Percentiles rank a stretch among this genome's conserved stretches.
Conservation (phyloP, 306 rosid species). For the Quercus parvula region DNA sequence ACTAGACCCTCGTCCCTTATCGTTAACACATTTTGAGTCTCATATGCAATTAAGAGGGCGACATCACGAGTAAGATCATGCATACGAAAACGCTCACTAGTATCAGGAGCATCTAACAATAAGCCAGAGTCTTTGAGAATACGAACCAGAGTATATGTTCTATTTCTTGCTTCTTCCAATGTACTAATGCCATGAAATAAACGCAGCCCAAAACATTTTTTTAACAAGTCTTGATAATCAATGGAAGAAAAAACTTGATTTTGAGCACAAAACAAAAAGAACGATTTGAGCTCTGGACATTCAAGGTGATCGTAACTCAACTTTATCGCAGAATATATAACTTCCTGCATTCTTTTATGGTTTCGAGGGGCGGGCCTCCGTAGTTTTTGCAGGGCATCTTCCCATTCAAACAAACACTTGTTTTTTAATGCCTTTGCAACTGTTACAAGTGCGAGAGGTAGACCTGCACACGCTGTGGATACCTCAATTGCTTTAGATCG, state of each 20-base stretch:
- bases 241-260: too few species aligned
- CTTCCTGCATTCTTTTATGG: neutral
- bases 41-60: neutral
- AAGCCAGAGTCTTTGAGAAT: too few species aligned
- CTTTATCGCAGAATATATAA: neutral
- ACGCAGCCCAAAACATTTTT: too few species aligned
- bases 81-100: neutral
- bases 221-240: too few species aligned
- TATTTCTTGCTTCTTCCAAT: too few species aligned
- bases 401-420: neutral
- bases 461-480: neutral
- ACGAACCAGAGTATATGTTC: too few species aligned
- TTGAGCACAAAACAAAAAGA: too few species aligned
- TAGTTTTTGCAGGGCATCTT: neutral
- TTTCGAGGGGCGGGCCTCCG: neutral
- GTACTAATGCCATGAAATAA: too few species aligned
- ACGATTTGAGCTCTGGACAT: too few species aligned
- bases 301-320: too few species aligned
- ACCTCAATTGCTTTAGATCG: neutral
- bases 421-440: neutral
- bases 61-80: conserved; percentile 10
- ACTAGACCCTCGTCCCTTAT: fast-evolving
- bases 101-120: neutral
- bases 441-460: conserved; percentile 5
- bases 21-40: neutral